phyloP scores from a whole-genome alignment of 148 eudicot species.

The Vaccinium darrowii region DNA sequence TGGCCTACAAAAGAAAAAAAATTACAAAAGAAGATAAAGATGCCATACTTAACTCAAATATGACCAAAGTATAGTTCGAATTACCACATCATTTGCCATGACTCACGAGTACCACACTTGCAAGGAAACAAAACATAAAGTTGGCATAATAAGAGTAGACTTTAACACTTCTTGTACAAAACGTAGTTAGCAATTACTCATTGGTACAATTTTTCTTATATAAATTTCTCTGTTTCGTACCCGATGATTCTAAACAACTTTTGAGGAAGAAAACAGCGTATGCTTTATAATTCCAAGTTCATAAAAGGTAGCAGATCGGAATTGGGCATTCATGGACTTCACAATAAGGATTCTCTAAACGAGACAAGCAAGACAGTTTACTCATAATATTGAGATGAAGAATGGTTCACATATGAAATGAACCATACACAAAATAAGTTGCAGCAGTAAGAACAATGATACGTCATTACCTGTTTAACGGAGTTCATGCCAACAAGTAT shows the following conservation, averaged over 20 bases:
- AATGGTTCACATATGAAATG: background rate
- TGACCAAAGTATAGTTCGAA: background rate
- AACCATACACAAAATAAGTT: background rate
- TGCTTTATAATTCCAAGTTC: background rate
- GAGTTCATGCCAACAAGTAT: constrained; percentile 96
- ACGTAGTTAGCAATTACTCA: background rate
- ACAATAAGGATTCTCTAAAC: background rate
- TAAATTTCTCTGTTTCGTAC: background rate
- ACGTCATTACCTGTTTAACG: constrained; percentile 60
- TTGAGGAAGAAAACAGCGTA: background rate
- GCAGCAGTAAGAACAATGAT: background rate
- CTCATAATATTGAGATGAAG: background rate
- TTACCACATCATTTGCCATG: background rate
- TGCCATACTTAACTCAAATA: background rate
- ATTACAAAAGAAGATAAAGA: background rate
- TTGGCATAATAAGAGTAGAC: background rate
- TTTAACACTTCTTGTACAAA: background rate
- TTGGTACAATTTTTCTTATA: background rate
- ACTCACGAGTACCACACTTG: background rate
- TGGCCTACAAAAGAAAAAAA: too few relatives aligned
- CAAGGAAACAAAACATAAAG: background rate
- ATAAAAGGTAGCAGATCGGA: background rate
- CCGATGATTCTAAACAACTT: background rate
- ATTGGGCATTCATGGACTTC: background rate
- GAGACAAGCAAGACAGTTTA: background rate